Conservation (phyloP, 129 eudicot species). For the Centrapalus pauciflorus region DNA sequence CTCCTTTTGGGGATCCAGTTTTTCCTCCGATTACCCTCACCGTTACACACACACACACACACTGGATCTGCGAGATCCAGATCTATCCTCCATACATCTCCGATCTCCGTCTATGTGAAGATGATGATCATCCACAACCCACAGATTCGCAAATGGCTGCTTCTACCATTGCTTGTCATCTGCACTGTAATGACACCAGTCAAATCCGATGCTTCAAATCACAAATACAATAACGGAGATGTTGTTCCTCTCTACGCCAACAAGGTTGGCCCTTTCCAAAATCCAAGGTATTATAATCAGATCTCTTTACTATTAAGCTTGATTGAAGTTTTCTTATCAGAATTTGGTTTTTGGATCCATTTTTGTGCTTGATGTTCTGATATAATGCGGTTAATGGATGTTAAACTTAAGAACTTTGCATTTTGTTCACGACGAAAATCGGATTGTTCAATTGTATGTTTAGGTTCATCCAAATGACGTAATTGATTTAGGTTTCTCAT, state of each 20-base stretch:
- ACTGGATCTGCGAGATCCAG: conserved; percentile 7
- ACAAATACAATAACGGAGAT: conserved; percentile 35
- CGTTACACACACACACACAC: background rate
- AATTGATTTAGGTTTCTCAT: background rate
- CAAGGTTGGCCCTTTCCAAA: conserved; percentile 47
- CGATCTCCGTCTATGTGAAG: conserved; percentile 3
- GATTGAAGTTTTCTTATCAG: background rate
- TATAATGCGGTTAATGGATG: background rate
- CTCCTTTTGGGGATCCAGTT: conserved; percentile 9
- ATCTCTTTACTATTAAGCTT: background rate
- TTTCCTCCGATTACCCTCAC: background rate
- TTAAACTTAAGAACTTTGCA: background rate
- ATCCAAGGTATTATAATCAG: conserved; percentile 39
- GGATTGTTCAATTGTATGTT: background rate
- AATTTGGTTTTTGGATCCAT: background rate
- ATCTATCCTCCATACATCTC: background rate
- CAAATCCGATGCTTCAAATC: conserved; percentile 30
- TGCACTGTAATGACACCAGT: conserved; percentile 10
- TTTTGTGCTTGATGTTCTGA: background rate
- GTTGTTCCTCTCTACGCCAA: conserved; percentile 46
- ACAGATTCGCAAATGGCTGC: conserved; percentile 8
- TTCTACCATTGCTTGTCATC: conserved; percentile 17
- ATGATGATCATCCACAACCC: background rate
- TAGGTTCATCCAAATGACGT: background rate
- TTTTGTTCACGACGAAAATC: background rate